phyloP scores from a whole-genome alignment of 148 eudicot species.

The Polygonum aviculare region DNA sequence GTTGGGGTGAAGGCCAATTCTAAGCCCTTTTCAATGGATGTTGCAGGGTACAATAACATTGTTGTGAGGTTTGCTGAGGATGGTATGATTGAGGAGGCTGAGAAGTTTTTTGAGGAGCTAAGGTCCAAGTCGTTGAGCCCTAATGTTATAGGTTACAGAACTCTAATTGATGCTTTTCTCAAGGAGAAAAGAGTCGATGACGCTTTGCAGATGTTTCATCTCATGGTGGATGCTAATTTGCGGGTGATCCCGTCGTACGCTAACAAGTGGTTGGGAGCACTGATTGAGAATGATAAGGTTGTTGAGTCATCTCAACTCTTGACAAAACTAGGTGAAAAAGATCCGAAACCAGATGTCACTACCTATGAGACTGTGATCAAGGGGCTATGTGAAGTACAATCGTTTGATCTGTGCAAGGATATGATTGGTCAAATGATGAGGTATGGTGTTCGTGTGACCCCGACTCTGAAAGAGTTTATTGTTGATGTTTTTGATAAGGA shows the following conservation, averaged over 20 bases:
- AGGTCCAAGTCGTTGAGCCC: conserved; percentile 63
- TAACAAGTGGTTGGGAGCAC: conserved; percentile 52
- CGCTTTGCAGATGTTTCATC: conserved; percentile 44
- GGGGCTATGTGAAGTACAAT: conserved; percentile 42
- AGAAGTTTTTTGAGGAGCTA: conserved; percentile 49
- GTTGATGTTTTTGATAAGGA: conserved; percentile 45
- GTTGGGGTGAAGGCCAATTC: conserved; percentile 44
- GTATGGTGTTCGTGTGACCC: conserved; percentile 43
- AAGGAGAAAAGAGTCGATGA: conserved; percentile 55
- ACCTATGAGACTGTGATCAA: conserved; percentile 73
- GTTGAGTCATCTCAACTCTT: conserved; percentile 46
- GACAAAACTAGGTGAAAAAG: conserved; percentile 61
- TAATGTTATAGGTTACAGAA: conserved; percentile 71
- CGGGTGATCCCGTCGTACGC: conserved; percentile 77
- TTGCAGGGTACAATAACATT: conserved; percentile 70
- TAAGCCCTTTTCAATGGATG: conserved; percentile 85
- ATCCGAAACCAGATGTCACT: conserved; percentile 65
- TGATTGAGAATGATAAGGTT: conserved; percentile 52
- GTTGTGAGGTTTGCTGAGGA: conserved; percentile 56
- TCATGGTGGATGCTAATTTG: conserved; percentile 67
- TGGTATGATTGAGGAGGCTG: conserved; percentile 76
- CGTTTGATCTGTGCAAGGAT: conserved; percentile 27
- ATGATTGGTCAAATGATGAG: conserved; percentile 43
- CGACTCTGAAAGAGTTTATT: conserved; percentile 34
- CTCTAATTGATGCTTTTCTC: conserved; percentile 64